These are phyloP conservation scores for Pseudogymnoascus sp. DNA, from an alignment of 2,329 filamentous ascomycete species.

Conservation along the genomic window DNA sequence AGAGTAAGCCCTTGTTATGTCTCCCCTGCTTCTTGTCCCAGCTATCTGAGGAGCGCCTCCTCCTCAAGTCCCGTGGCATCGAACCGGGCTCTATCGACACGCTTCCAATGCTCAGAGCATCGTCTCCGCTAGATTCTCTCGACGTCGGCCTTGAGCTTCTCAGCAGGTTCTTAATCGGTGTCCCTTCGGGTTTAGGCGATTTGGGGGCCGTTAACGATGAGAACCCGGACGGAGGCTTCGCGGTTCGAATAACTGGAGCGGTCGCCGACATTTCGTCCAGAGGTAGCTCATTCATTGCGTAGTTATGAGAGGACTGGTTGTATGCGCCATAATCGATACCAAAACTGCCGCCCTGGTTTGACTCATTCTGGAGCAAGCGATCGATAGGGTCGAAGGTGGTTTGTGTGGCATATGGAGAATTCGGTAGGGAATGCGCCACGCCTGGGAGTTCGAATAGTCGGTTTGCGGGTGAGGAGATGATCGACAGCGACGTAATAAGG, in stretches of 20 bases:
- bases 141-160: slow-evolving; percentile 51
- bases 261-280: slow-evolving; percentile 55
- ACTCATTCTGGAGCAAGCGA: slow-evolving; percentile 17
- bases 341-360: slow-evolving; percentile 40
- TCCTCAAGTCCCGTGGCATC: slow-evolving; percentile 42
- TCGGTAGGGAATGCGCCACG: slow-evolving; percentile 25
- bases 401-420: slow-evolving; percentile 33
- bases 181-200: slow-evolving; percentile 35
- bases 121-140: slow-evolving; percentile 48
- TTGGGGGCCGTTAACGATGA: slow-evolving; percentile 62
- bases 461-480: slow-evolving; percentile 60
- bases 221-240: slow-evolving; percentile 71
- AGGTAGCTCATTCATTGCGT: slow-evolving; percentile 41
- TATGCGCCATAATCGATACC: slow-evolving; percentile 69
- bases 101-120: slow-evolving; percentile 56
- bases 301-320: slow-evolving; percentile 43
- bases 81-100: slow-evolving; percentile 53
- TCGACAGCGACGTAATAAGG: slow-evolving; percentile 62
- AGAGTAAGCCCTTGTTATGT: slow-evolving; percentile 55
- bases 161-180: slow-evolving; percentile 53
- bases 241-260: slow-evolving; percentile 71
- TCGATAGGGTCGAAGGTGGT: slow-evolving; percentile 18
- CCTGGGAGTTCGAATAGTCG: slow-evolving; percentile 58
- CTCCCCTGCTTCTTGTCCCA: slow-evolving; percentile 53
- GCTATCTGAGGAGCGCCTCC: slow-evolving; percentile 51